Evolutionary conservation across 2,329 filamentous ascomycete species (phyloP).

Genomic region (Fusarium verrucosum): DNA sequence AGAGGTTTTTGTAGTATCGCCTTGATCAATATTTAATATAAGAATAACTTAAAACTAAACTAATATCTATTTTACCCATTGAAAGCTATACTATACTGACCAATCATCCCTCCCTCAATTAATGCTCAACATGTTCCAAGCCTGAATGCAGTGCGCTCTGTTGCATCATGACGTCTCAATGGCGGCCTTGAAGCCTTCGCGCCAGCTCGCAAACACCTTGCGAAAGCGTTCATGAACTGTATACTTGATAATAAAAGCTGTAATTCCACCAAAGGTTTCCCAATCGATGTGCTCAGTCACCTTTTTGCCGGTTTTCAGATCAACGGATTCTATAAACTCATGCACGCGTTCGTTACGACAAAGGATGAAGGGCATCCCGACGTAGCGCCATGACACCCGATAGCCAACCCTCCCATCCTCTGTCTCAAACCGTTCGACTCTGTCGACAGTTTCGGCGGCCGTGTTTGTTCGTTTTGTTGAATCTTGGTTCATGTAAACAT

Average conservation of each 20-base stretch:
- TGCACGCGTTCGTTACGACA: background rate
- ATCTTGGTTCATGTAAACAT: background rate
- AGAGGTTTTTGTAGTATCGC: no score
- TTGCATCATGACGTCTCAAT: background rate
- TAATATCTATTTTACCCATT: no score
- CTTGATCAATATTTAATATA: no score
- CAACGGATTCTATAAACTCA: background rate
- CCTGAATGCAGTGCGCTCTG: no score
- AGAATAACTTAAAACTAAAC: no score
- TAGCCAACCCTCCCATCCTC: background rate
- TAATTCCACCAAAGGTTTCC: background rate
- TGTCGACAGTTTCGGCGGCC: background rate
- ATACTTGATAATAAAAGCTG: background rate
- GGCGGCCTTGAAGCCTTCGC: background rate
- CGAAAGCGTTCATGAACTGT: background rate
- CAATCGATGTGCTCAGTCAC: background rate
- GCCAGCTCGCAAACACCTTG: background rate
- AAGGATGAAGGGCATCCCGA: background rate
- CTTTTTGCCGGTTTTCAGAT: background rate
- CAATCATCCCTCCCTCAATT: no score
- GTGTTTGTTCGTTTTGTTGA: background rate
- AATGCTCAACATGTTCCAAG: no score
- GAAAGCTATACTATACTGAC: no score
- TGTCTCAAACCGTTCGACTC: background rate
- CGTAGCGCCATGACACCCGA: background rate